Conservation (phyloP, 1,139 yeast genomes). For the Suhomyces bokatorum region DNA sequence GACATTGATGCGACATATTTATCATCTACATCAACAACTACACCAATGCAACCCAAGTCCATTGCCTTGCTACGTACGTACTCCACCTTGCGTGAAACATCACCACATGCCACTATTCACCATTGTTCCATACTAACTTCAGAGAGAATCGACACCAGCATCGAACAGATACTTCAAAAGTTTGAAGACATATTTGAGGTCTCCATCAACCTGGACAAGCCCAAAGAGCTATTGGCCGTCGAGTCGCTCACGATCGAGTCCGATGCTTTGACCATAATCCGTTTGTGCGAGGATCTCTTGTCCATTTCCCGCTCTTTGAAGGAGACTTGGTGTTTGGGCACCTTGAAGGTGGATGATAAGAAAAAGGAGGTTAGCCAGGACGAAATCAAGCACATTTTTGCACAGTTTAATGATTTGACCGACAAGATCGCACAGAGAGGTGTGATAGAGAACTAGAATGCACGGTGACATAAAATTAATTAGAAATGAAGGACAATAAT, state of each 20-base stretch:
- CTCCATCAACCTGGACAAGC: constrained; percentile 44
- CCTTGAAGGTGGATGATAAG: constrained; percentile 37
- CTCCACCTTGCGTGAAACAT: background rate
- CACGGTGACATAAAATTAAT: too few species aligned
- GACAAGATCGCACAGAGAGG: constrained; percentile 31
- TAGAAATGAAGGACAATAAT: background rate
- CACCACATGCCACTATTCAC: background rate
- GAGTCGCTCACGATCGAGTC: constrained; percentile 58
- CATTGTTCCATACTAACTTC: constrained; percentile 19
- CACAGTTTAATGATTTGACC: constrained; percentile 43
- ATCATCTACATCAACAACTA: too few species aligned
- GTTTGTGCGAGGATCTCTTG: constrained; percentile 54
- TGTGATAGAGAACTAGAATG: background rate
- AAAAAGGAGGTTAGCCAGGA: constrained; percentile 21
- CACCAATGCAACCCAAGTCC: constrained; percentile 44
- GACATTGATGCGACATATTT: too few species aligned
- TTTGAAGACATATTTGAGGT: constrained; percentile 49
- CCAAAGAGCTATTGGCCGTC: constrained; percentile 52
- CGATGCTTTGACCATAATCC: constrained; percentile 50
- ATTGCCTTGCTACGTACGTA: constrained; percentile 46
- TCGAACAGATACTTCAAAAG: constrained; percentile 45
- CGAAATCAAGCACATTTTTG: constrained; percentile 31
- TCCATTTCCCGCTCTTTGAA: constrained; percentile 49
- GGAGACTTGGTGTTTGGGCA: constrained; percentile 60
- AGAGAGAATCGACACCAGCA: constrained; percentile 43